Base-by-base conservation (phyloP, 257 asterid genomes). In the Cinchona pubescens region DNA sequence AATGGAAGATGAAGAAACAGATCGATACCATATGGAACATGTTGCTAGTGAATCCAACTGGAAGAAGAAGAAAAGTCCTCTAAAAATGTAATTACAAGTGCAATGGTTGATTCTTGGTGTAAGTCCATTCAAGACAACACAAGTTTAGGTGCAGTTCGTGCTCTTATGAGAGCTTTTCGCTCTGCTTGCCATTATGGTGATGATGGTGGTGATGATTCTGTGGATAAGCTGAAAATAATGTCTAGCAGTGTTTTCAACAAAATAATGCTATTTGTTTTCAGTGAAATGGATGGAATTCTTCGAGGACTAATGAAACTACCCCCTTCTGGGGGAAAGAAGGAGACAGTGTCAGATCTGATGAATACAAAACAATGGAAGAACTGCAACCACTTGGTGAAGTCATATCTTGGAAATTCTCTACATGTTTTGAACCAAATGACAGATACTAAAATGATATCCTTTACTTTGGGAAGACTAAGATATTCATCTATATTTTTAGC, bases 341-440 rank as follows among this genome's bases (percentile, higher is more conserved):
- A 91, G 90, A 87, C 78, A 73, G 63, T 91, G 59, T 71, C 77
- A 78, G 88, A 87, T 82, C 74, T 91, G 79, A 85, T 84, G 87
- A 80, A 78, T 45, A 88, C 91, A 38, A 85, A 82, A 80, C 83
- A 82, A 58, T 92, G 99, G 99, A 95, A 92, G 84, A 92, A 84
- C 78, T 77, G 88, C 83, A 87, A 87, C 71, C 82, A 87, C 82
- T 82, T 95, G 87, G 97, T 91, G 84, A 93, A 95, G 81, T 95
- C 98, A n/a, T 92, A 91, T 85, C 99, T 95, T 42, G 99, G 96
- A 64, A 92, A 95, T 78, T 77, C 96, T 74, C 83, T 95, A 80
- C 98, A 92, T 82, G 88, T 89, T 67, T 79, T 92, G 79, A 95
- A 91, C 85, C 99, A 95, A 84, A 90, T 92, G 99, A 95, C 96